phyloP scores from a whole-genome alignment of 805 yeast species.

The Novakomyces olei region DNA sequence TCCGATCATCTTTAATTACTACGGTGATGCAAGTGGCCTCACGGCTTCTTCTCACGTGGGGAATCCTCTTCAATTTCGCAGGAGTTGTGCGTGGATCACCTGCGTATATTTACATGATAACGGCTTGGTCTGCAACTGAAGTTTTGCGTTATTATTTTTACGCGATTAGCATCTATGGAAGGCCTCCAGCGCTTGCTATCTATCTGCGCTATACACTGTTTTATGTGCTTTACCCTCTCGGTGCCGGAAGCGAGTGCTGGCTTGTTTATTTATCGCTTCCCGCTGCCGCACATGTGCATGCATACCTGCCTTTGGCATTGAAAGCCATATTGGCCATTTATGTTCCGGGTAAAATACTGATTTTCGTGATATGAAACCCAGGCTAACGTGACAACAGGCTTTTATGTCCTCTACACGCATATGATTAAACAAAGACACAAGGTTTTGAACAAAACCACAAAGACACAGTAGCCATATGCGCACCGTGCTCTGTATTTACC shows the following conservation, averaged over 20 bases:
- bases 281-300: conserved; percentile 30
- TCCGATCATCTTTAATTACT: conserved; percentile 64
- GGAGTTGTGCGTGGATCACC: conserved; percentile 34
- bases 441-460: conserved; percentile 20
- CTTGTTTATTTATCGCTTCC: conserved; percentile 49
- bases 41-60: conserved; percentile 59
- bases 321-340: conserved; percentile 42
- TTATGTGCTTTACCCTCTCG: conserved; percentile 66
- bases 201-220: conserved; percentile 69
- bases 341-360: conserved; percentile 38
- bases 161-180: conserved; percentile 38
- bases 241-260: conserved; percentile 65
- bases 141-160: conserved; percentile 73
- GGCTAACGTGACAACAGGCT: conserved; percentile 11
- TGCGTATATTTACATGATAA: conserved; percentile 40
- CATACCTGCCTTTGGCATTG: conserved; percentile 35
- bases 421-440: conserved; percentile 77
- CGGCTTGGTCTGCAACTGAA: conserved; percentile 93
- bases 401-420: conserved; percentile 62
- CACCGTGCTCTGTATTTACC: no score
- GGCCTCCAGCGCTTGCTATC: conserved; percentile 37
- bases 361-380: neutral
- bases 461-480: no score
- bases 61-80: conserved; percentile 60
- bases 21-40: conserved; percentile 76